Evolutionary conservation across 768 basidiomycete species (phyloP).

Genomic region (Lactifluus piperatus): DNA sequence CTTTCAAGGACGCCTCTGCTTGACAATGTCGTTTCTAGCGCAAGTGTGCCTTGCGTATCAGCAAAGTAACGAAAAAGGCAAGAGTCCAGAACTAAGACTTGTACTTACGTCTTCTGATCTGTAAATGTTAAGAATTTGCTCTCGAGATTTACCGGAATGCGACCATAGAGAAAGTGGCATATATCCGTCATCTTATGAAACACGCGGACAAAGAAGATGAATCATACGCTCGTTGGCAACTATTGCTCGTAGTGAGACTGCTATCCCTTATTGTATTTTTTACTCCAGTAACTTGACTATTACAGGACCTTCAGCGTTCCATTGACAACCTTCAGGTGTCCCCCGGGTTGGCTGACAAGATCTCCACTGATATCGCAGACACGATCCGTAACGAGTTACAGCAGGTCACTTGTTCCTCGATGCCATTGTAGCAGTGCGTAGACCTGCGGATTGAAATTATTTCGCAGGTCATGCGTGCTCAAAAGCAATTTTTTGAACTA

Average conservation of each 20-base stretch:
- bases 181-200: conserved; percentile 13
- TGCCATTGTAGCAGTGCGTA: not conserved
- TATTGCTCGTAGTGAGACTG: conserved; percentile 7
- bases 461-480: conserved; percentile 3
- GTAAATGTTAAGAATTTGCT: conserved; percentile 3
- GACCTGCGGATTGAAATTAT: not conserved
- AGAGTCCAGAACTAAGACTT: not conserved
- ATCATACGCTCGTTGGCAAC: conserved; percentile 1
- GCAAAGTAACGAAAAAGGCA: conserved; percentile 15
- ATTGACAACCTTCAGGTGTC: conserved; percentile 2
- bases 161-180: conserved; percentile 17
- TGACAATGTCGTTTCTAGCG: conserved; percentile 2
- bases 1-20: no score
- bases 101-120: not conserved
- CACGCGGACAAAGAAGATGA: conserved; percentile 7
- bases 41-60: conserved; percentile 20
- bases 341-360: not conserved
- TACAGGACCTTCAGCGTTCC: conserved; percentile 8
- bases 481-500: conserved; percentile 4
- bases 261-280: not conserved
- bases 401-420: not conserved
- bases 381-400: conserved; percentile 5
- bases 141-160: conserved; percentile 20
- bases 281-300: not conserved
- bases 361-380: conserved; percentile 2